These are phyloP conservation scores for Citrullus amarus DNA, from an alignment of 306 rosid genomes.

Conservation along the genomic window DNA sequence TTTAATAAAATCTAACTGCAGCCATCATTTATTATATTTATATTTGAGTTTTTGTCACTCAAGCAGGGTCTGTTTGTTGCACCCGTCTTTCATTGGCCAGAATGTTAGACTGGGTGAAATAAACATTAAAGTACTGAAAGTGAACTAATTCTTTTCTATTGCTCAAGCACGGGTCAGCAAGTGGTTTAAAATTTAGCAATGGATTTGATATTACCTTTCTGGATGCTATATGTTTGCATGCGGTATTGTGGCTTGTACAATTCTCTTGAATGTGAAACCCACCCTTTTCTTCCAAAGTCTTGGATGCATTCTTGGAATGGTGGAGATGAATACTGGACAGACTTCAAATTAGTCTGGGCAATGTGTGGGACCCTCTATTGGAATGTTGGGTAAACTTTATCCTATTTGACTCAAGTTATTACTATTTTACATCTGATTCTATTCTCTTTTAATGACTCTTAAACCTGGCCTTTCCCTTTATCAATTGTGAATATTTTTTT, in stretches of 20 bases:
- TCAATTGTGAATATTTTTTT: constrained; percentile 20
- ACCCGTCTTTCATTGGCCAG: constrained; percentile 2
- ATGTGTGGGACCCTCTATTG: constrained; percentile 2
- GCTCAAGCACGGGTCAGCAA: background rate
- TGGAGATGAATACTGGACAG: constrained; percentile 6
- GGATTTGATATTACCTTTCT: background rate
- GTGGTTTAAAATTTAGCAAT: background rate
- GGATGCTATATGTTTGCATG: constrained; percentile 2
- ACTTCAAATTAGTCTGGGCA: constrained; percentile 8
- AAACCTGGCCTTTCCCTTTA: background rate
- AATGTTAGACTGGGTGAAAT: background rate
- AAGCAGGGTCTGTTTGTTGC: background rate
- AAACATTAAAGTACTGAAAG: background rate
- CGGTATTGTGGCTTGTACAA: background rate
- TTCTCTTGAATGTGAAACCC: constrained; percentile 2
- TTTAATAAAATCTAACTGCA: background rate
- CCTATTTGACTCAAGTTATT: constrained; percentile 4
- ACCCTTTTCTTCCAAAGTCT: background rate
- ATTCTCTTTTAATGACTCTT: background rate
- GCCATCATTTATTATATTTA: background rate
- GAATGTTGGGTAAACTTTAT: constrained; percentile 7
- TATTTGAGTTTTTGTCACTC: constrained; percentile 5
- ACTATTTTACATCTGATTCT: background rate
- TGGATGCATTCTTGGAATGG: constrained; percentile 3
- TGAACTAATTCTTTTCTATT: background rate